phyloP scores from a whole-genome alignment of 805 yeast genomes.

The Starmerella bombi region DNA sequence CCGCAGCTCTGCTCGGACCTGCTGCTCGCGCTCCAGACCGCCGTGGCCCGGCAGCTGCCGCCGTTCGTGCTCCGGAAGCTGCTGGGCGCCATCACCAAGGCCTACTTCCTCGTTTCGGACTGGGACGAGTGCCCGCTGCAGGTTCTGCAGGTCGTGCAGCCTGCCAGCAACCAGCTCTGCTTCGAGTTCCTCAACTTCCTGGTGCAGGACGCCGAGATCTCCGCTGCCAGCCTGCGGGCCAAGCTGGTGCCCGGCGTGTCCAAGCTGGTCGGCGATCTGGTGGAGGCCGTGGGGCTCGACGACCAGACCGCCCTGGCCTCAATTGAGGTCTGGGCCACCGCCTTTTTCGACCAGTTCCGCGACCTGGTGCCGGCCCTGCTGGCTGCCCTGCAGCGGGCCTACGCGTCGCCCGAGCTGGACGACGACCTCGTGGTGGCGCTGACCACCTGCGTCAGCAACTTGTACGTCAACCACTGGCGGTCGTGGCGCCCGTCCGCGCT shows the following conservation, averaged over 20 bases:
- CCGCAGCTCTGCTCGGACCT: conserved; percentile 11
- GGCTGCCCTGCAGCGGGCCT: conserved; percentile 6
- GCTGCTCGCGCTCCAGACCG: conserved; percentile 14
- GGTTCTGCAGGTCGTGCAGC: conserved; percentile 13
- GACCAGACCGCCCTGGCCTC: conserved; percentile 7
- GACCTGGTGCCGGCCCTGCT: conserved; percentile 7
- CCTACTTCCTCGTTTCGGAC: conserved; percentile 30
- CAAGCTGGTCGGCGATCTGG: neutral
- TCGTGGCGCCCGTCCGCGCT: conserved; percentile 7
- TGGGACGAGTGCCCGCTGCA: conserved; percentile 31
- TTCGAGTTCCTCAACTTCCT: conserved; percentile 22
- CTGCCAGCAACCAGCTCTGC: conserved; percentile 7
- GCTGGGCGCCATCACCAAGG: conserved; percentile 40
- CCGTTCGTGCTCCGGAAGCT: conserved; percentile 45
- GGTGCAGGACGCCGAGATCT: conserved; percentile 23
- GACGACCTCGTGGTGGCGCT: conserved; percentile 1
- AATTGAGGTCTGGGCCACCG: conserved; percentile 14
- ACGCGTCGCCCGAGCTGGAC: neutral
- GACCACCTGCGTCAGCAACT: neutral
- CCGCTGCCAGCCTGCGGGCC: conserved; percentile 9
- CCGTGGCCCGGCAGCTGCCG: conserved; percentile 6
- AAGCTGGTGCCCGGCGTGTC: conserved; percentile 13
- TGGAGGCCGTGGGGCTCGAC: neutral
- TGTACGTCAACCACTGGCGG: conserved; percentile 7
- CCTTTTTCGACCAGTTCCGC: conserved; percentile 13